A percentile compares a stretch with the other conserved stretches of the same genome.
Conservation (phyloP, 176 grass and related monocot genomes). For the Juncus effusus region DNA sequence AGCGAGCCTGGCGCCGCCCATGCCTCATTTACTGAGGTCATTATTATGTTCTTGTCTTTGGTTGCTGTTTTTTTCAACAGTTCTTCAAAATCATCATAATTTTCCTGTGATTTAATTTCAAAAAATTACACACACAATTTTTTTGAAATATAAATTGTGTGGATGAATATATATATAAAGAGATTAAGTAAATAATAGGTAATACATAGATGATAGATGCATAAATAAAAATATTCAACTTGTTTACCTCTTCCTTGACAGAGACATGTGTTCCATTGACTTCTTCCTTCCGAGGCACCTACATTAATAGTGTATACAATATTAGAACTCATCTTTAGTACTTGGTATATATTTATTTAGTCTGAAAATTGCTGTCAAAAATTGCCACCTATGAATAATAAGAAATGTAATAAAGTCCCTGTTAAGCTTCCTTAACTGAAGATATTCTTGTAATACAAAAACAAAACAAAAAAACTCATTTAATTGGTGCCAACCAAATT, state of each 20-base stretch:
- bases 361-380: no score
- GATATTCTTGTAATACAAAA: no score
- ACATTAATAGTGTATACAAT: no score
- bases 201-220: not conserved
- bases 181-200: not conserved
- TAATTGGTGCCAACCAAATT: no score
- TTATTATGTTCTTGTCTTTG: conserved; percentile 65
- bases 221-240: not conserved
- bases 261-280: no score
- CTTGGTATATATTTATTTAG: no score
- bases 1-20: conserved; percentile 65
- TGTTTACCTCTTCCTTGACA: conserved; percentile 5
- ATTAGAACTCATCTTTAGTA: no score
- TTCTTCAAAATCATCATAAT: conserved; percentile 40
- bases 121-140: not conserved
- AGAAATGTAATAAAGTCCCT: no score
- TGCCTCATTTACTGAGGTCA: conserved; percentile 76
- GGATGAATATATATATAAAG: not conserved
- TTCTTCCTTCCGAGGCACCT: no score
- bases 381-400: no score
- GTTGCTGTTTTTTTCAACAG: conserved; percentile 47
- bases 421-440: no score
- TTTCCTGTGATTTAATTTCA: conserved; percentile 2
- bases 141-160: not conserved
- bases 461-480: no score